A percentile compares a stretch with the other conserved stretches of the same genome.
These are phyloP conservation scores for Pseudogymnoascus sp. DNA, from an alignment of 2,329 filamentous ascomycete genomes.

Conservation along the genomic window DNA sequence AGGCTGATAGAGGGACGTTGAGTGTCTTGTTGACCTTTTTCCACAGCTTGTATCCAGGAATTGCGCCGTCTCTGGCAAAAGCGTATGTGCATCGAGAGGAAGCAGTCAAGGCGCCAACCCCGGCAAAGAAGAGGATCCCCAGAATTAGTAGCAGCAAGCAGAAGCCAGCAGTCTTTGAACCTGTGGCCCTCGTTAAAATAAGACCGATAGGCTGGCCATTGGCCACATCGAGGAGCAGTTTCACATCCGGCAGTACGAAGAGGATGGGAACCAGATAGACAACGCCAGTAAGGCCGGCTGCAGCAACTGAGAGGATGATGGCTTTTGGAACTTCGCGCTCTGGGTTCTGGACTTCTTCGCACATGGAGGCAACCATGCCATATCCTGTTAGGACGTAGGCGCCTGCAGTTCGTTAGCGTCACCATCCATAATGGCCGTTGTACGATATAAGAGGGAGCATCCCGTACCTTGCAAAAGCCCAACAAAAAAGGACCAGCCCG, in stretches of 20 bases:
- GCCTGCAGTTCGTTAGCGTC: conserved; percentile 9
- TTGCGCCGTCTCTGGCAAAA: conserved; percentile 67
- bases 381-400: conserved; percentile 57
- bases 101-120: conserved; percentile 66
- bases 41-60: conserved; percentile 63
- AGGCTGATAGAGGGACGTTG: conserved; percentile 62
- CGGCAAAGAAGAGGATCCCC: conserved; percentile 70
- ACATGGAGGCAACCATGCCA: conserved; percentile 66
- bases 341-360: conserved; percentile 63
- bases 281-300: conserved; percentile 57
- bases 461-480: conserved; percentile 53
- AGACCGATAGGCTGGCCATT: conserved; percentile 70
- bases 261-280: conserved; percentile 66
- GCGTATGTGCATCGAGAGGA: conserved; percentile 69
- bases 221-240: conserved; percentile 54
- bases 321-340: conserved; percentile 63
- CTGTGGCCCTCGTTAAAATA: conserved; percentile 69
- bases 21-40: conserved; percentile 55
- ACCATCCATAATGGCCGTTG: background rate
- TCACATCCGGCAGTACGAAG: conserved; percentile 65
- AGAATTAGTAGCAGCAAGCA: conserved; percentile 68
- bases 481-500: conserved; percentile 66
- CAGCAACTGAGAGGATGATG: conserved; percentile 61
- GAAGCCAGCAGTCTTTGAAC: conserved; percentile 65
- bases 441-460: conserved; percentile 24